Evolutionary conservation across 495 filamentous ascomycete species (phyloP).

Genomic region (Penicillium verhagenii): DNA sequence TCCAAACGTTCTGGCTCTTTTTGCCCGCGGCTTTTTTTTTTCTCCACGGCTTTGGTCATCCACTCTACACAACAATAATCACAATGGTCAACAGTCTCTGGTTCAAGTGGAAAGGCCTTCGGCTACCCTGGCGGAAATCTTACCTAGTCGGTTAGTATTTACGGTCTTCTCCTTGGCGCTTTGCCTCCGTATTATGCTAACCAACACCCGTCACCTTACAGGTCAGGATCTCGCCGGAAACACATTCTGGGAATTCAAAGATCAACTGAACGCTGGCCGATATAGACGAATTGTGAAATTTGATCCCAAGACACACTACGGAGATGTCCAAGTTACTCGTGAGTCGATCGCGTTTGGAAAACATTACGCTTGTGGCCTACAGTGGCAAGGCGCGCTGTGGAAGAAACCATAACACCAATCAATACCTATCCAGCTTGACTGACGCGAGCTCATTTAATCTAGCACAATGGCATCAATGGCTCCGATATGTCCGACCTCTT

Average conservation of each 20-base stretch:
- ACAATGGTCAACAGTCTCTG: conserved; percentile 56
- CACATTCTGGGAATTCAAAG: conserved; percentile 92
- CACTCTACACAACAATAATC: neutral
- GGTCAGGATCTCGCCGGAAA: conserved; percentile 85
- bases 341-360: conserved; percentile 17
- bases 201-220: conserved; percentile 28
- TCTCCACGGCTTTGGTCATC: conserved; percentile 12
- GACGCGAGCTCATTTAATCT: conserved; percentile 25
- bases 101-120: conserved; percentile 82
- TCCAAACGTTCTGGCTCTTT: conserved; percentile 15
- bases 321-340: conserved; percentile 65
- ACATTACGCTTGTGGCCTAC: neutral
- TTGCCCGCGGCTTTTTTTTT: conserved; percentile 17
- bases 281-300: conserved; percentile 68
- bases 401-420: no score
- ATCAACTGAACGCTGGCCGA: conserved; percentile 55
- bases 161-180: neutral
- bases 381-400: neutral
- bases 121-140: conserved; percentile 81
- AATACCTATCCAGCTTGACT: neutral
- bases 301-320: conserved; percentile 57
- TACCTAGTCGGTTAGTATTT: conserved; percentile 69
- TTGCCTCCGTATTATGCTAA: conserved; percentile 21
- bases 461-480: conserved; percentile 96
- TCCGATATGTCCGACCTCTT: conserved; percentile 71